Evolutionary conservation across 768 basidiomycete species (phyloP).

Genomic region (Termitomyces sp.): DNA sequence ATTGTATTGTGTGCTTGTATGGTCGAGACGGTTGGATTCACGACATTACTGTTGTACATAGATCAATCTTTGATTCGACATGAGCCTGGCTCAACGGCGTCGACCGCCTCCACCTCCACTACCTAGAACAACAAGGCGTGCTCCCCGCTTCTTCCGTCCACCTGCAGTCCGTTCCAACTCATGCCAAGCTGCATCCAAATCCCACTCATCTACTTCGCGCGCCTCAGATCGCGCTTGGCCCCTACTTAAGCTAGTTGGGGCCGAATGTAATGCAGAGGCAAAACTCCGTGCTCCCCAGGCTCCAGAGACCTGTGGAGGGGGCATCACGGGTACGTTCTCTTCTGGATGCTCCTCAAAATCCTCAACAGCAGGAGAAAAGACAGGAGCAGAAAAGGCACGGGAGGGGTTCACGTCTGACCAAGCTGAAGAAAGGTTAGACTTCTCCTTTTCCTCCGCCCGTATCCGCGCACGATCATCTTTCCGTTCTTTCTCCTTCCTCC

Average conservation of each 20-base stretch:
- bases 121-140: constrained; percentile 69
- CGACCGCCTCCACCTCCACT: constrained; percentile 57
- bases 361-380: constrained; percentile 18
- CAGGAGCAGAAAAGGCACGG: constrained; percentile 17
- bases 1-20: constrained; percentile 15
- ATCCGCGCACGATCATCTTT: constrained; percentile 85
- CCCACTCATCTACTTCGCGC: constrained; percentile 61
- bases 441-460: constrained; percentile 73
- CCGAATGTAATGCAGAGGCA: constrained; percentile 69
- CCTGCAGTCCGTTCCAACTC: constrained; percentile 64
- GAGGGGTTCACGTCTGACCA: constrained; percentile 13
- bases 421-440: constrained; percentile 28
- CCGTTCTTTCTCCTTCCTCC: constrained; percentile 76
- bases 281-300: constrained; percentile 83
- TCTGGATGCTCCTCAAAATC: constrained; percentile 24
- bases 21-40: constrained; percentile 6
- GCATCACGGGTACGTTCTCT: constrained; percentile 11
- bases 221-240: constrained; percentile 25
- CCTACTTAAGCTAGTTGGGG: constrained; percentile 23
- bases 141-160: constrained; percentile 56
- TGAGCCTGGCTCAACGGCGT: constrained; percentile 23
- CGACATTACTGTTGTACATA: constrained; percentile 12
- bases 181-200: constrained; percentile 76
- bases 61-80: constrained; percentile 3
- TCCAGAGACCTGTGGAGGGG: constrained; percentile 33